Evolutionary conservation across 163 green algal species (phyloP).

Genomic region (Volvox carteri): DNA sequence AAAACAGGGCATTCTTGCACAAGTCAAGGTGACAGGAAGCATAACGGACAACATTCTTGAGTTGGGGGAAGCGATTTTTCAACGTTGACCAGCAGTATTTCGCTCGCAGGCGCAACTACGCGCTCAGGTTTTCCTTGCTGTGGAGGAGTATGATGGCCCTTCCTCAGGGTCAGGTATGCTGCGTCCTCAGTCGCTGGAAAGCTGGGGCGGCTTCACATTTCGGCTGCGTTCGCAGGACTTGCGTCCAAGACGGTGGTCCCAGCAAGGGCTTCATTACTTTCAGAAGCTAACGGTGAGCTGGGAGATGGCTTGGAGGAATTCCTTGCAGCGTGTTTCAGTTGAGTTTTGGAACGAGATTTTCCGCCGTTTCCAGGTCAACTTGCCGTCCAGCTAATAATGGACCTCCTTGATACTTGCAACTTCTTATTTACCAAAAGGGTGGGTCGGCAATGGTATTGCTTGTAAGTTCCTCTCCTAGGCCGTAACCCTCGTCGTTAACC

Average conservation of each 20-base stretch:
- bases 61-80: no score
- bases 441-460: no score
- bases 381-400: constrained; percentile 31
- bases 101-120: constrained; percentile 39
- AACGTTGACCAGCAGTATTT: neutral
- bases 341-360: neutral
- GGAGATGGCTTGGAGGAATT: no score
- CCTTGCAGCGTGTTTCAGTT: neutral
- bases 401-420: constrained; percentile 47
- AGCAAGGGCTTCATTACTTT: neutral
- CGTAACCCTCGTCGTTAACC: neutral
- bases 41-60: no score
- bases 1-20: constrained; percentile 49
- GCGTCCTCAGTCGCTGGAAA: neutral
- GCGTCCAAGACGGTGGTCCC: constrained; percentile 11
- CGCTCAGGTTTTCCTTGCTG: constrained; percentile 36
- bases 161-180: neutral
- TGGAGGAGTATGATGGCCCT: constrained; percentile 46
- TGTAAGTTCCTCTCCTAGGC: neutral
- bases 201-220: neutral
- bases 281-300: constrained; percentile 29
- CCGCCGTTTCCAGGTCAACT: constrained; percentile 8
- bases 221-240: constrained; percentile 1
- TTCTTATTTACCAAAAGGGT: constrained; percentile 47
- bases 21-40: constrained; percentile 52